phyloP scores from a whole-genome alignment of 2,329 filamentous ascomycete species.

The Ophiocordyceps camponoti-rufipedis region DNA sequence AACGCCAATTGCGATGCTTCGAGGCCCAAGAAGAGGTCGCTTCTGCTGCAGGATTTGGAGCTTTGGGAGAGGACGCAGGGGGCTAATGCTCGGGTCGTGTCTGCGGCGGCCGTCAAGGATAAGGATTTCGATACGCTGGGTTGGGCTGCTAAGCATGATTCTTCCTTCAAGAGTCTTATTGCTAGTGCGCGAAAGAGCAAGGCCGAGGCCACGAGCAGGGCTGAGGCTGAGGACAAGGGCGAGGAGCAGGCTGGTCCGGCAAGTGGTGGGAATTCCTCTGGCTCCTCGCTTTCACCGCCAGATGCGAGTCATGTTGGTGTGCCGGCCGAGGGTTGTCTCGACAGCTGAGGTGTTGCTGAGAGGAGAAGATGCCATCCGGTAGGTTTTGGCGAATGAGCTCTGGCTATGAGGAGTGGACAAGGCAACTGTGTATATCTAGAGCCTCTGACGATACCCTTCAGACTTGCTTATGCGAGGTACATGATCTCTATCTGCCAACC shows the following conservation, averaged over 20 bases:
- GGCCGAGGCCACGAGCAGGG: not conserved
- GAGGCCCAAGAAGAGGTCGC: conserved; percentile 47
- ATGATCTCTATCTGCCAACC: no score
- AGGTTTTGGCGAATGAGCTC: no score
- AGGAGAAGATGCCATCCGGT: no score
- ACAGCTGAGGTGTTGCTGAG: no score
- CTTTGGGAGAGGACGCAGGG: conserved; percentile 77
- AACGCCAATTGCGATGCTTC: conserved; percentile 91
- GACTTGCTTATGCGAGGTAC: no score
- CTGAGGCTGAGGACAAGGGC: not conserved
- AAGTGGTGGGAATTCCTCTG: no score
- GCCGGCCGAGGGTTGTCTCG: no score
- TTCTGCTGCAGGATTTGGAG: conserved; percentile 64
- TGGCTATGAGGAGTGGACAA: no score
- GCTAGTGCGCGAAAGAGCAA: conserved; percentile 41
- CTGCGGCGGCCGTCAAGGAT: conserved; percentile 40
- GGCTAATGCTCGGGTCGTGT: conserved; percentile 16
- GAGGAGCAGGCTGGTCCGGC: not conserved
- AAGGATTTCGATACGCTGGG: conserved; percentile 74
- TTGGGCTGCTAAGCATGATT: conserved; percentile 56
- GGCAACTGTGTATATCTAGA: no score
- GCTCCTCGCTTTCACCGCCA: no score
- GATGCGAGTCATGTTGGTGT: no score
- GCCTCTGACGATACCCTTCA: no score
- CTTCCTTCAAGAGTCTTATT: conserved; percentile 65